Conservation (phyloP, 768 basidiomycete genomes). For the Daedaleopsis nitida region DNA sequence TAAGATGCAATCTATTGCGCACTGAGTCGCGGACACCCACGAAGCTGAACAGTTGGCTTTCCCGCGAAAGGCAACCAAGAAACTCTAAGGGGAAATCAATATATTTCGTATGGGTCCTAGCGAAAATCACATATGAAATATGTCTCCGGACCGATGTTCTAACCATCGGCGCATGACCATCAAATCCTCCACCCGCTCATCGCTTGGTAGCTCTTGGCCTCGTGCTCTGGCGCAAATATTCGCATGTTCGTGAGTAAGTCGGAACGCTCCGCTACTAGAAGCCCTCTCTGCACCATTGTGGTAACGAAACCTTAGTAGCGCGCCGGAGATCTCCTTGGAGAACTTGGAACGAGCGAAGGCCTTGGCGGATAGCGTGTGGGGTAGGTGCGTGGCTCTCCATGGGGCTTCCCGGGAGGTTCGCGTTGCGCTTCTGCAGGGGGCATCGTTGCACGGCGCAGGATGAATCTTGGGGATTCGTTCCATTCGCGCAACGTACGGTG, state of each 20-base stretch:
- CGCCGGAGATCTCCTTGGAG: background rate
- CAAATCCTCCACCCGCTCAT: background rate
- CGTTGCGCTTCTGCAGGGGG: too few species aligned
- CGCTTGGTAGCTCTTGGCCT: background rate
- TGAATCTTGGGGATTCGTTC: too few species aligned
- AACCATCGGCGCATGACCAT: background rate
- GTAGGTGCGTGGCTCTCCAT: too few species aligned
- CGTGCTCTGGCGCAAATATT: background rate
- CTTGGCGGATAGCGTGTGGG: too few species aligned
- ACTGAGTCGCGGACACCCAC: background rate
- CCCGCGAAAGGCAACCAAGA: slow-evolving; percentile 13
- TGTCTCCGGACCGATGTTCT: background rate
- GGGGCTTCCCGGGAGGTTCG: too few species aligned
- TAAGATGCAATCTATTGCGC: slow-evolving; percentile 8
- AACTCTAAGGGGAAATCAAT: slow-evolving; percentile 10
- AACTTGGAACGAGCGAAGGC: background rate
- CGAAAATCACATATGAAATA: background rate
- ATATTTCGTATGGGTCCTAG: background rate
- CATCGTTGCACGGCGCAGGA: too few species aligned
- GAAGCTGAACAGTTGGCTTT: slow-evolving; percentile 1
- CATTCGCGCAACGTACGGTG: too few species aligned
- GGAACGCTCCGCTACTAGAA: background rate
- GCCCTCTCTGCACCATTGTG: background rate
- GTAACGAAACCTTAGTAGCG: background rate
- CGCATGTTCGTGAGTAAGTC: background rate